These are phyloP conservation scores for Amanita subjunquillea DNA, from an alignment of 768 basidiomycete genomes.

Conservation along the genomic window DNA sequence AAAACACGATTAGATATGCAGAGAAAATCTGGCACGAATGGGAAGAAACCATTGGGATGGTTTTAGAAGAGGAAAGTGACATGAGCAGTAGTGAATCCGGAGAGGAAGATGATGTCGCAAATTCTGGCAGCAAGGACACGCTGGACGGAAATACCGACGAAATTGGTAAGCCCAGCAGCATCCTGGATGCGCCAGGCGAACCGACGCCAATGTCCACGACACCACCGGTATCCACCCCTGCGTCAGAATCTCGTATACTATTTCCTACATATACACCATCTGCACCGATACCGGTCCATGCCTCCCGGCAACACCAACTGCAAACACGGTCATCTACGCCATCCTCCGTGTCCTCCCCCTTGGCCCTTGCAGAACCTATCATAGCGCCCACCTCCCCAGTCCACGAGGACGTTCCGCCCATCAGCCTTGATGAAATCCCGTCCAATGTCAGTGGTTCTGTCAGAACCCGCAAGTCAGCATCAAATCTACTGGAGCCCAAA, in stretches of 20 bases:
- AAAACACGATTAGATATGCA: slow-evolving; percentile 93
- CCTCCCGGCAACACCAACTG: slow-evolving; percentile 34
- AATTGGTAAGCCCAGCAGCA: neutral
- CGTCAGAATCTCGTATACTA: slow-evolving; percentile 18
- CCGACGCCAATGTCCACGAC: slow-evolving; percentile 64
- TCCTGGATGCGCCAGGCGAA: slow-evolving; percentile 37
- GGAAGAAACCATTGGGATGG: slow-evolving; percentile 79
- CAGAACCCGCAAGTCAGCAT: slow-evolving; percentile 55
- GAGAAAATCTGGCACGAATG: slow-evolving; percentile 97
- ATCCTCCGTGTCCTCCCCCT: slow-evolving; percentile 79
- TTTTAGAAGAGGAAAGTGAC: slow-evolving; percentile 33
- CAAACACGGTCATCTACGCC: slow-evolving; percentile 81
- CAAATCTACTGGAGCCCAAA: slow-evolving; percentile 55
- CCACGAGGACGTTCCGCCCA: slow-evolving; percentile 48
- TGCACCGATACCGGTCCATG: slow-evolving; percentile 12
- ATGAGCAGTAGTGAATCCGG: slow-evolving; percentile 40
- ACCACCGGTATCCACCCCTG: slow-evolving; percentile 29
- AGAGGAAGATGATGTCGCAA: slow-evolving; percentile 26
- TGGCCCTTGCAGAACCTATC: slow-evolving; percentile 79
- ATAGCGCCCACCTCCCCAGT: slow-evolving; percentile 48
- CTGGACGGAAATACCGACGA: slow-evolving; percentile 15
- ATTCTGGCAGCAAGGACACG: slow-evolving; percentile 11
- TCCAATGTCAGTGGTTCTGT: slow-evolving; percentile 27
- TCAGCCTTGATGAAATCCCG: slow-evolving; percentile 52
- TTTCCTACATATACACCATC: slow-evolving; percentile 15